phyloP scores from a whole-genome alignment of 2,329 filamentous ascomycete genomes.

The Alternaria ethzedia region DNA sequence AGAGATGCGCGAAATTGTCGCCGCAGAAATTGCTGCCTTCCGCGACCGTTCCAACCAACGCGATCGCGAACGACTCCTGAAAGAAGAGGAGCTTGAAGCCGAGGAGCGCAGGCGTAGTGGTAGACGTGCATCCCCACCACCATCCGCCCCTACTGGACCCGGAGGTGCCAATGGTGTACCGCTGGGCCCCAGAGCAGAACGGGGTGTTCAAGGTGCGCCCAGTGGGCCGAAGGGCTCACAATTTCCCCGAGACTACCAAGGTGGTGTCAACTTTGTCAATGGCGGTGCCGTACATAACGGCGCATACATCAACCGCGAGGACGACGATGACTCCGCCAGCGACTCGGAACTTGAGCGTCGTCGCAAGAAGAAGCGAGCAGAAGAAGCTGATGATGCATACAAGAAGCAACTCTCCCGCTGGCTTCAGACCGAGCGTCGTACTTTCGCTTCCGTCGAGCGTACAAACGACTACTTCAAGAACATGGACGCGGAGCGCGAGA shows the following conservation, averaged over 20 bases:
- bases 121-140: conserved; percentile 70
- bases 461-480: conserved; percentile 81
- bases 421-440: conserved; percentile 85
- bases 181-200: conserved; percentile 69
- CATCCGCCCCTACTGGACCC: conserved; percentile 65
- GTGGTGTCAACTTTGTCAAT: conserved; percentile 82
- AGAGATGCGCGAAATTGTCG: conserved; percentile 94
- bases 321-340: conserved; percentile 85
- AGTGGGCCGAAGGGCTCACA: conserved; percentile 72
- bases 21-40: conserved; percentile 92
- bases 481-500: conserved; percentile 70
- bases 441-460: conserved; percentile 83
- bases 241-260: conserved; percentile 74
- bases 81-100: conserved; percentile 92
- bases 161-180: conserved; percentile 76
- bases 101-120: conserved; percentile 76
- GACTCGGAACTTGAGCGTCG: conserved; percentile 84
- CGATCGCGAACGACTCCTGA: conserved; percentile 83
- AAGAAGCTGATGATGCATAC: conserved; percentile 80
- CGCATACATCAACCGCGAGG: conserved; percentile 66
- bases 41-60: conserved; percentile 87
- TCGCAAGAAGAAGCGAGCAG: conserved; percentile 71
- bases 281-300: conserved; percentile 71
- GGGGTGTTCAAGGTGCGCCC: conserved; percentile 75
- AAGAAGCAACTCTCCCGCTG: conserved; percentile 87